phyloP scores from a whole-genome alignment of 495 filamentous ascomycete species.

The Penicillium angulare region DNA sequence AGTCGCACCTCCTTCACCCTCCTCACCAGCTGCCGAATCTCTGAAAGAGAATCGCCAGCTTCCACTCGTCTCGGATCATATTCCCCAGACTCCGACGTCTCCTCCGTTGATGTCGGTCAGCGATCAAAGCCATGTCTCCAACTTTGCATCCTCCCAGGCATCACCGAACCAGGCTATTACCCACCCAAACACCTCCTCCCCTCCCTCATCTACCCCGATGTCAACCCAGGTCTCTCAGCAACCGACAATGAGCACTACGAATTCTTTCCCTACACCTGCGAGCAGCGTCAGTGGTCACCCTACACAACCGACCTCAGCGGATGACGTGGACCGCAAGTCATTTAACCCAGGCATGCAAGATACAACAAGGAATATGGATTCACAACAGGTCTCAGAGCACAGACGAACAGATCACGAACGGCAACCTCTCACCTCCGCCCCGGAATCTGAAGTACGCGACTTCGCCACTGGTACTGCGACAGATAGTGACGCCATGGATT shows the following conservation, averaged over 20 bases:
- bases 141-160: conserved; percentile 45
- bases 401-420: conserved; percentile 41
- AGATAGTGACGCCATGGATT: conserved; percentile 39
- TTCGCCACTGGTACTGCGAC: conserved; percentile 16
- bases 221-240: conserved; percentile 48
- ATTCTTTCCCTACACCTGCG: conserved; percentile 47
- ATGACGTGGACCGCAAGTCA: conserved; percentile 37
- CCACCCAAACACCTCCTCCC: conserved; percentile 43
- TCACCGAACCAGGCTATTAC: conserved; percentile 45
- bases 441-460: conserved; percentile 25
- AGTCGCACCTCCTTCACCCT: conserved; percentile 44
- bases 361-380: conserved; percentile 15
- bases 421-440: conserved; percentile 13
- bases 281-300: conserved; percentile 44
- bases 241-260: conserved; percentile 38
- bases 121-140: conserved; percentile 48
- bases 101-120: conserved; percentile 56
- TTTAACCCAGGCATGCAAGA: conserved; percentile 25
- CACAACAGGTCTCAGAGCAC: conserved; percentile 28
- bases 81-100: conserved; percentile 47
- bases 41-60: conserved; percentile 37
- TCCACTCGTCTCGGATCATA: conserved; percentile 34
- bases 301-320: conserved; percentile 25
- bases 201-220: conserved; percentile 46
- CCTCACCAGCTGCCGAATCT: conserved; percentile 40